phyloP scores from a whole-genome alignment of 345 rosid genomes.

The Cochlearia excelsa region DNA sequence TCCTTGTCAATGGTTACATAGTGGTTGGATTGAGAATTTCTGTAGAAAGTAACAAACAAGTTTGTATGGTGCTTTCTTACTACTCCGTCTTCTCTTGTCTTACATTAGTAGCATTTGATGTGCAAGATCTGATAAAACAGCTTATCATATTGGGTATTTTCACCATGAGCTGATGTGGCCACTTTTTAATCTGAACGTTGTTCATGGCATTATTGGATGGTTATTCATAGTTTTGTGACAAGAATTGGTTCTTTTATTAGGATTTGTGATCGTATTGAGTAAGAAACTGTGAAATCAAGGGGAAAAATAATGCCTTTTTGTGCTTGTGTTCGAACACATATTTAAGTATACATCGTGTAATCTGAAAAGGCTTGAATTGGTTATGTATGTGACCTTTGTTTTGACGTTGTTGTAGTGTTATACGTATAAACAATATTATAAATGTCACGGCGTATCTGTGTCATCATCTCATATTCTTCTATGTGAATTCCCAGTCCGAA shows the following conservation, averaged over 20 bases:
- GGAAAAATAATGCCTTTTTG: not conserved
- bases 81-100: not conserved
- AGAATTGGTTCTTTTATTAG: not conserved
- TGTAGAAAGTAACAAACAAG: too few species aligned
- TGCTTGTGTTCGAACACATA: not conserved
- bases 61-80: not conserved
- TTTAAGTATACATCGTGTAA: not conserved
- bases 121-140: not conserved
- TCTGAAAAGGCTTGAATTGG: not conserved
- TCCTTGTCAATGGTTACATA: not conserved
- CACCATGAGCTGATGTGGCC: not conserved
- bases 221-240: not conserved
- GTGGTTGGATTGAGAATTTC: too few species aligned
- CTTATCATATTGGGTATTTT: not conserved
- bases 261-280: not conserved
- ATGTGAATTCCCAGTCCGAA: constrained; percentile 57
- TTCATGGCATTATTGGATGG: not conserved
- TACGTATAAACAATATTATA: too few species aligned
- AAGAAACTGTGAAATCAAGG: constrained; percentile 6
- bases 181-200: not conserved
- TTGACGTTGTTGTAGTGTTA: not conserved
- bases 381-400: constrained; percentile 3
- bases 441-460: too few species aligned
- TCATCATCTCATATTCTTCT: too few species aligned
- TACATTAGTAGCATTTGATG: not conserved